Evolutionary conservation across 345 rosid species (phyloP).

Genomic region (Populus tremula): DNA sequence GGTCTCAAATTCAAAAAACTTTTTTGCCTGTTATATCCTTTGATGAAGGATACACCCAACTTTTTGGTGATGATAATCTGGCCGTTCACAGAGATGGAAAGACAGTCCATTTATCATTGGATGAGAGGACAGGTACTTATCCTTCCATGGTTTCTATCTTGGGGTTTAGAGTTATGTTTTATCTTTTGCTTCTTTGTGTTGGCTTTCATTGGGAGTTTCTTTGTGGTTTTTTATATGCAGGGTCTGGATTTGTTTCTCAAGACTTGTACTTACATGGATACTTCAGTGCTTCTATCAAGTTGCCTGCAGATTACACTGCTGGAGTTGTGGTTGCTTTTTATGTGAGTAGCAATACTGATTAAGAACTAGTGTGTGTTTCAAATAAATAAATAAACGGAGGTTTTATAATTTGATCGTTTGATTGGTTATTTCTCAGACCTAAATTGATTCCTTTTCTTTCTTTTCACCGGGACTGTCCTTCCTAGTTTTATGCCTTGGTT

Average conservation of each 20-base stretch:
- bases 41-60: slow-evolving; percentile 87
- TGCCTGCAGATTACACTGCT: slow-evolving; percentile 96
- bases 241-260: slow-evolving; percentile 95
- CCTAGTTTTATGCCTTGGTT: not conserved
- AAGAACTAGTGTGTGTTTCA: not conserved
- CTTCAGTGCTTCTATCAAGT: slow-evolving; percentile 87
- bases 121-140: slow-evolving; percentile 76
- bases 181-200: not conserved
- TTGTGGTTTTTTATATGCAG: slow-evolving; percentile 37
- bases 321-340: slow-evolving; percentile 98
- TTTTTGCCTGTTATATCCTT: slow-evolving; percentile 62
- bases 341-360: slow-evolving; percentile 43
- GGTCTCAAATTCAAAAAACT: slow-evolving; percentile 39
- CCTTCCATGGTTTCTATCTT: not conserved
- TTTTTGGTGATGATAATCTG: slow-evolving; percentile 84
- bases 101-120: slow-evolving; percentile 72
- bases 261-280: slow-evolving; percentile 90
- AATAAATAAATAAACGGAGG: not conserved
- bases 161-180: not conserved
- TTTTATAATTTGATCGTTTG: not conserved
- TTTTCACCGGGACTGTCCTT: not conserved
- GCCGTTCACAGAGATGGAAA: slow-evolving; percentile 73
- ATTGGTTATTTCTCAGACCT: not conserved
- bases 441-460: not conserved
- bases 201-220: not conserved